Percentiles rank a stretch among this genome's conserved stretches.
Evolutionary conservation across 2,329 filamentous ascomycete genomes (phyloP).

Genomic region (Stachybotrys chartarum): DNA sequence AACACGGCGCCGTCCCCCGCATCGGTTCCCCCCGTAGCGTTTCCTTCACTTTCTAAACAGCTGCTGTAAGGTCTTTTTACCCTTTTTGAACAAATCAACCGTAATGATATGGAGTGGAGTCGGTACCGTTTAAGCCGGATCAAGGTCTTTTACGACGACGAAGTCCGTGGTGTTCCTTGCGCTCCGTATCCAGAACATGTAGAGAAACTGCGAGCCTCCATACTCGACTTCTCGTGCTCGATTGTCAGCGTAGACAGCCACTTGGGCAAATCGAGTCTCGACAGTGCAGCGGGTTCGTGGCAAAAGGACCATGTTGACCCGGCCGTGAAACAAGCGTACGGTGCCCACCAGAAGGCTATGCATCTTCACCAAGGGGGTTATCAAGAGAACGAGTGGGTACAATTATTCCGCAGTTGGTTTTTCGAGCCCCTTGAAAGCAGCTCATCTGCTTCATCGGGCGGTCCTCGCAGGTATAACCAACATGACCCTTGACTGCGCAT

Average conservation of each 20-base stretch:
- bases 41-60: background rate
- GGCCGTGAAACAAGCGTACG: background rate
- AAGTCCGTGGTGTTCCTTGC: background rate
- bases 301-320: background rate
- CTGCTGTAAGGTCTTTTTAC: background rate
- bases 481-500: too few species aligned
- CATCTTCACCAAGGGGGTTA: constrained; percentile 2
- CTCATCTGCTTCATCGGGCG: background rate
- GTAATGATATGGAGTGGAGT: constrained; percentile 3
- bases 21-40: background rate
- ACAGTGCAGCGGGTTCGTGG: background rate
- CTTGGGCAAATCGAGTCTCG: background rate
- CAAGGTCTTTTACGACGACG: constrained; percentile 5
- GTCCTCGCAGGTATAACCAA: constrained; percentile 1
- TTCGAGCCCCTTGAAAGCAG: constrained; percentile 3
- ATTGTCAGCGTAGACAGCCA: background rate
- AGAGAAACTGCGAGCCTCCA: constrained; percentile 3
- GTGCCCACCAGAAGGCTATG: background rate
- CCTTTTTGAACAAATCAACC: background rate
- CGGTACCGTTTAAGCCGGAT: constrained; percentile 3
- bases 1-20: too few species aligned
- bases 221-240: constrained; percentile 7
- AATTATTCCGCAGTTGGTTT: constrained; percentile 3
- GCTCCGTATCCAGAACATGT: constrained; percentile 5
- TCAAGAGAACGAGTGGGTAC: constrained; percentile 1